Evolutionary conservation across 495 filamentous ascomycete species (phyloP).

Genomic region (Immersiella caudata): DNA sequence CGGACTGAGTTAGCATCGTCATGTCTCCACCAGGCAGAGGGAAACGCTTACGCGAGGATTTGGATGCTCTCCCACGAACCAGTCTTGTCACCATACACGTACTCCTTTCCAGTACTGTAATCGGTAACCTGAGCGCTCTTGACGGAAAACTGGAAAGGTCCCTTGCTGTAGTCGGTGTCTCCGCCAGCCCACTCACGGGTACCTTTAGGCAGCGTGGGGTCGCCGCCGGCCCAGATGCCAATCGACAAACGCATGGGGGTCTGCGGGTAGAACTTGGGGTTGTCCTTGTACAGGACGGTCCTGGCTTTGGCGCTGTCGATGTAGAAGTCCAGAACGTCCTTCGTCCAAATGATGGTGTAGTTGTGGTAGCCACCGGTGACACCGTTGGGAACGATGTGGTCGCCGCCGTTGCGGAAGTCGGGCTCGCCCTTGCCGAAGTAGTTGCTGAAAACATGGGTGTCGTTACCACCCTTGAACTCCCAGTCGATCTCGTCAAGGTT

Average conservation of each 20-base stretch:
- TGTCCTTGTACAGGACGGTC: constrained; percentile 63
- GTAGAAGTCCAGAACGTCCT: constrained; percentile 68
- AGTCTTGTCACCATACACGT: constrained; percentile 65
- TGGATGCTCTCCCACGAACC: constrained; percentile 76
- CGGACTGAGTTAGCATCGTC: constrained; percentile 14
- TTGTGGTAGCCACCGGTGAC: constrained; percentile 65
- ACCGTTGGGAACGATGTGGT: constrained; percentile 49
- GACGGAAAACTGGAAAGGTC: constrained; percentile 77
- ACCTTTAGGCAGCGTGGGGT: constrained; percentile 59
- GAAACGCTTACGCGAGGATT: constrained; percentile 56
- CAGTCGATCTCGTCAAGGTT: constrained; percentile 90
- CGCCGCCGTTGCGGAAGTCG: constrained; percentile 59
- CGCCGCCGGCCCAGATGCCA: constrained; percentile 87
- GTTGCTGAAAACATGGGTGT: constrained; percentile 69
- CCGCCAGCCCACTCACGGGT: constrained; percentile 79
- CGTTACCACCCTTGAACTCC: constrained; percentile 77
- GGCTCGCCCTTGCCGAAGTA: constrained; percentile 81
- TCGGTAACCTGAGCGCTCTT: constrained; percentile 67
- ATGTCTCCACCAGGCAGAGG: background rate
- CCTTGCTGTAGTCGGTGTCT: constrained; percentile 66
- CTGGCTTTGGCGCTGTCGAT: constrained; percentile 72
- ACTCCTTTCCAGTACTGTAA: constrained; percentile 67
- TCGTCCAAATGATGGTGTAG: constrained; percentile 84
- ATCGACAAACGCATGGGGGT: constrained; percentile 83
- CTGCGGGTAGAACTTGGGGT: constrained; percentile 73